Evolutionary conservation across 805 yeast genomes (phyloP), one percentile per base, ranked within the genome.

Genomic region (Wickerhamiella australiensis): DNA sequence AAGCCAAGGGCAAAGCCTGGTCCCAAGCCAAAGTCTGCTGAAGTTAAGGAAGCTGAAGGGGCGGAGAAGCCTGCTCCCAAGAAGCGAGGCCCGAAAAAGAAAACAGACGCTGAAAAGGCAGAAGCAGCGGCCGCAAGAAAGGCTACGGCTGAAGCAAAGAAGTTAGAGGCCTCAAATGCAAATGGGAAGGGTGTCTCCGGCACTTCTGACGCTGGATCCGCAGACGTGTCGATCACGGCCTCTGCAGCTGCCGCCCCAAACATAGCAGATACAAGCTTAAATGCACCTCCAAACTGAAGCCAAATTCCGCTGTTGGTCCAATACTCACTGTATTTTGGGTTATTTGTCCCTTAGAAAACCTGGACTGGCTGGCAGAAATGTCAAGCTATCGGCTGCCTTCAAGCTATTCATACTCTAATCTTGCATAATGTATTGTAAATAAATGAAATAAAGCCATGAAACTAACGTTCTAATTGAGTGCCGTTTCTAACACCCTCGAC

Each of bases 81-180:
- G 31, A 41, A 41, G n/a, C 46, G 44, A 15, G 46, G 46, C 18
- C 50, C 50, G n/a, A 54, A 50, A 44, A 50, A 46, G 22, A 44
- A 40, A 38, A 49, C 51, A 4, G 31, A 25, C 11, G 37, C 42
- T 9, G 36, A 44, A 13, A 31, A 29, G 22, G 38, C 26, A 20
- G 52, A 49, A 3, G 45, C 37, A 23, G 33, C 46, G 2, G 33
- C 45, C 5, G 29, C 50, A n/a, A 29, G 43, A 12, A 41, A 44
- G 42, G 44, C 33, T 17, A 46, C 54, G 17, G 37, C 42, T 13
- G 42, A 35, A 18, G 42, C 42, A 5, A 22, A 20, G 13, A 37
- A 37, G 13, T 7, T 17, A 15, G 38, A 33, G 20, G 42, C 42
- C 13, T 5, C 42, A 12, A 29, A 11, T 20, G 6, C 42, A 6